These are phyloP conservation scores for Linum tenue DNA, from an alignment of 345 rosid genomes.

Conservation along the genomic window DNA sequence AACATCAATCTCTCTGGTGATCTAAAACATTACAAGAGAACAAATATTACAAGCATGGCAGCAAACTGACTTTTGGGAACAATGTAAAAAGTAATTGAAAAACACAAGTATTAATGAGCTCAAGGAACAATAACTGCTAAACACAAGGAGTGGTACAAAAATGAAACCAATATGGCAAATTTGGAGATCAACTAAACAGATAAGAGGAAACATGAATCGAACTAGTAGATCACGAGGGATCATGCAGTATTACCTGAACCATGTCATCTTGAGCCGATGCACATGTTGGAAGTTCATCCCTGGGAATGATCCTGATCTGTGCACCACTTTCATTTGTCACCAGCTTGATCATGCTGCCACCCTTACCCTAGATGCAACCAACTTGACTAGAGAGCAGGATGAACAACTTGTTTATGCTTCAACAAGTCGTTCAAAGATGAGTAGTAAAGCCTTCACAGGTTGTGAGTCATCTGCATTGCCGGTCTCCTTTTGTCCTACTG, in stretches of 20 bases:
- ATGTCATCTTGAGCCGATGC: constrained; percentile 47
- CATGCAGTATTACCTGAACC: constrained; percentile 39
- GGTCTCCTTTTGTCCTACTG: constrained; percentile 23
- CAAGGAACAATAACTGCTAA: too few relatives aligned
- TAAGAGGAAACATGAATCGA: not conserved
- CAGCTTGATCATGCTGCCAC: constrained; percentile 54
- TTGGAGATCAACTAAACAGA: not conserved
- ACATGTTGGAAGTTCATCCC: constrained; percentile 51
- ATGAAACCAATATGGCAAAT: not conserved
- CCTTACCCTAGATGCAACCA: constrained; percentile 59
- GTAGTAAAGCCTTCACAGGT: constrained; percentile 40
- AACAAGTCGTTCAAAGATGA: constrained; percentile 46
- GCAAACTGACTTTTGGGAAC: too few relatives aligned
- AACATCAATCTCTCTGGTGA: constrained; percentile 49
- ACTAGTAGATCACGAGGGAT: not conserved
- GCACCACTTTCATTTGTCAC: constrained; percentile 57
- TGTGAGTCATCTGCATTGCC: constrained; percentile 24
- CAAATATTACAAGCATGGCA: not conserved
- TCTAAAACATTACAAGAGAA: constrained; percentile 28
- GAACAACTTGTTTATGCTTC: constrained; percentile 35
- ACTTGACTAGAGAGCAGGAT: constrained; percentile 53
- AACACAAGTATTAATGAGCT: not conserved
- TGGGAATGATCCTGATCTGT: constrained; percentile 52
- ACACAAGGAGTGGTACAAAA: too few relatives aligned
- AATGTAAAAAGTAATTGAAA: too few relatives aligned